Percentiles rank a stretch among this genome's conserved stretches.
Conservation (phyloP, 106 monocot species). For the Gastrodia elata region DNA sequence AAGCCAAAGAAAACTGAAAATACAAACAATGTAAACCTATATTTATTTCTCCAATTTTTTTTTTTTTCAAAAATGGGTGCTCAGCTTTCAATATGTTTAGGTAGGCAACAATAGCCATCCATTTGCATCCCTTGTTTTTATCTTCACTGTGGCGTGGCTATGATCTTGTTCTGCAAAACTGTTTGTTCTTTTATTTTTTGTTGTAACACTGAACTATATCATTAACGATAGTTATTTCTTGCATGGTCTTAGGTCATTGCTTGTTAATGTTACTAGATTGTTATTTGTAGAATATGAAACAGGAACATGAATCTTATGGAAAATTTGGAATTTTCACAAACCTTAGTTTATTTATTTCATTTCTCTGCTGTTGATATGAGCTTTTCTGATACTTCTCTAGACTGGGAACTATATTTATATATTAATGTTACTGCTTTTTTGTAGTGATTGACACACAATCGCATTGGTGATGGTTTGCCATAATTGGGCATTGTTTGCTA, state of each 20-base stretch:
- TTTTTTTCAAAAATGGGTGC: too few species aligned
- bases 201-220: neutral
- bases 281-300: neutral
- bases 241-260: neutral
- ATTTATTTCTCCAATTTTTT: too few species aligned
- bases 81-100: too few species aligned
- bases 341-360: neutral
- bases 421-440: conserved; percentile 6
- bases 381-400: neutral
- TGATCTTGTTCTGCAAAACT: too few species aligned
- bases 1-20: too few species aligned
- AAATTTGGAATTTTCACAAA: neutral
- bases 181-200: neutral
- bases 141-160: too few species aligned
- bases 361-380: neutral
- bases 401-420: neutral
- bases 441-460: conserved; percentile 10
- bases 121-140: too few species aligned
- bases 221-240: neutral
- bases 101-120: too few species aligned
- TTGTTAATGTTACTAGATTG: neutral
- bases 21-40: too few species aligned
- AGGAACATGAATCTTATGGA: neutral
- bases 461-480: conserved; percentile 26
- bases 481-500: conserved; percentile 25